These are phyloP conservation scores for Microbotryomycetes sp. DNA, from an alignment of 1,284 basidiomycete species.

Conservation along the genomic window DNA sequence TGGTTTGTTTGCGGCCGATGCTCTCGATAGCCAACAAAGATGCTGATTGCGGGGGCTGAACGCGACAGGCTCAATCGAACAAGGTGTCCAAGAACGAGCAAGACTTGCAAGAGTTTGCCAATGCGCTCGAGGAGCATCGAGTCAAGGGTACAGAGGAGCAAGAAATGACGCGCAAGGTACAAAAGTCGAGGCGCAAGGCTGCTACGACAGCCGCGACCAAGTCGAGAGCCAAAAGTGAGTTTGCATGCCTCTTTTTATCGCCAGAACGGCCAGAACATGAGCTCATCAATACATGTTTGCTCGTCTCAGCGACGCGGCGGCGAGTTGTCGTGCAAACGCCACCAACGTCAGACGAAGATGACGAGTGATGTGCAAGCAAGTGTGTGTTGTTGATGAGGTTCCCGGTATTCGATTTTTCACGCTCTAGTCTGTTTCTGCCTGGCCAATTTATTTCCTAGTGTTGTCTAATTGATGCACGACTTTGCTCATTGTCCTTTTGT, in stretches of 20 bases:
- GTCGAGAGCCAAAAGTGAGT: neutral
- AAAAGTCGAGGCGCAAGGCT: conserved; percentile 43
- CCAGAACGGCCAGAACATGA: too few species aligned
- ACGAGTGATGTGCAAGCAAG: neutral
- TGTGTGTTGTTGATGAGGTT: neutral
- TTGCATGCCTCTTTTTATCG: neutral
- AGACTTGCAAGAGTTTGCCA: conserved; percentile 81
- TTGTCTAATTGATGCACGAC: too few species aligned
- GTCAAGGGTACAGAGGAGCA: conserved; percentile 84
- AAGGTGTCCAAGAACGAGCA: conserved; percentile 78
- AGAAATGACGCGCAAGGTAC: conserved; percentile 73
- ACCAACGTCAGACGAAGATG: neutral
- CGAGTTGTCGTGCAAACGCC: neutral
- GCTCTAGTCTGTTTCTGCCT: neutral
- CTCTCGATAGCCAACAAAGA: neutral
- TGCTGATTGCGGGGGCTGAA: neutral
- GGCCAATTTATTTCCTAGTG: neutral
- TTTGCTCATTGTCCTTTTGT: too few species aligned
- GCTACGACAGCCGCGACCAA: neutral
- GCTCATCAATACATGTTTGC: too few species aligned
- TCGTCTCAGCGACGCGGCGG: neutral
- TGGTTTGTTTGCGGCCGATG: neutral
- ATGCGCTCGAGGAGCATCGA: conserved; percentile 65
- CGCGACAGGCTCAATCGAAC: conserved; percentile 62
- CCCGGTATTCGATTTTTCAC: neutral